Evolutionary conservation across 306 rosid genomes (phyloP), one percentile per base, ranked within the genome.

Genomic region (Corylus heterophylla): DNA sequence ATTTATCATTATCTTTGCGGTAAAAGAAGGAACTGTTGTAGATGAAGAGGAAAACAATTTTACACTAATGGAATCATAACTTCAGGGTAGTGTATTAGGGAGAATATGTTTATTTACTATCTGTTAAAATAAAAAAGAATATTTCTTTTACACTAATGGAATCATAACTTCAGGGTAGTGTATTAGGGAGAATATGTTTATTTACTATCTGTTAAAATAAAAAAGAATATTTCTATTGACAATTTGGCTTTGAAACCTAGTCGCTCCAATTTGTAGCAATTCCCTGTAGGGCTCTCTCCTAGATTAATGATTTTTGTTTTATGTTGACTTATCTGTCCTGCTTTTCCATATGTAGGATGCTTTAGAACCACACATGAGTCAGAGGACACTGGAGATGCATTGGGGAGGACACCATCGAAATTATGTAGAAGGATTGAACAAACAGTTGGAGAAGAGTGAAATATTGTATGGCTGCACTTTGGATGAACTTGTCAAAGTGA

Each of bases 281-380:
- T 44, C 58, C 14, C 50, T 58, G 64, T 12, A 59, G 12, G 8
- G 25, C 27, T 56, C 58, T 27, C 59, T 71, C 22, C n/a, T 12
- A 17, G 17, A 54, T 56, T 75, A 42, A 37, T 16, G 52, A 31
- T 45, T 29, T 64, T 58, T 31, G 29, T 20, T 71, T 27, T 37
- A 52, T 31, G 31, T 76, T 77, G 35, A 74, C 37, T 59, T 79
- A 42, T 70, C 67, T 83, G 68, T 62, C 22, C 73, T 67, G 16
- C 72, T 83, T 89, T 73, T 61, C 50, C 78, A 72, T 67, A 75
- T 62, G 62, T 74, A 94, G 98, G 96, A 92, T 90, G 98, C 96
- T 78, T 88, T 94, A 82, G 96, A 95, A 78, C 98, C 98, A 3
- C 88, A 91, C 81, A 90, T 95, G 97, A 94, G 98, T 58, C 84